Base-by-base conservation (phyloP, 129 eudicot genomes). In the Logfia minima region DNA sequence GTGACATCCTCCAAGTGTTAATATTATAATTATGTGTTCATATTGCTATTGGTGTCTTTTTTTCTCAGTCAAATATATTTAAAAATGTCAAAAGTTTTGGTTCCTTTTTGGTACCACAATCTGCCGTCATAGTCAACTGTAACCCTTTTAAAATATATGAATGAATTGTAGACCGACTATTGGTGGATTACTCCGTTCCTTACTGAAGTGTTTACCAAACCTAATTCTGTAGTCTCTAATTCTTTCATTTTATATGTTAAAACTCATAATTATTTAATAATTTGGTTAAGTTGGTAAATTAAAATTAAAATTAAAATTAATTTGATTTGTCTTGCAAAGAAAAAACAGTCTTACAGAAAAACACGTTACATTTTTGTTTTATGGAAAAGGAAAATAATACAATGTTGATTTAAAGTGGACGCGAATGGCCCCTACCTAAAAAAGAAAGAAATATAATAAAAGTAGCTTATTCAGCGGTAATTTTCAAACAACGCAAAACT, bases 381-480 rank as follows among this genome's bases (percentile, higher is more conserved):
- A 37, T 37, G 7, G 41, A 37, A 37, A 7, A 37, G 7, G 9
- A 37, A 37, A 39, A 39, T 2, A 1, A 39, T 39, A 39, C 11
- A 8, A 39, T 34, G 6, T 6, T 41, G 48, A 41, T 41, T 9
- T 8, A 8, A 8, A 8, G 62, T 24, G 35, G 35, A 26, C 68
- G 68, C 13, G 22, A 21, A 56, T 68, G 41, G 41, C 24, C 43
- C 63, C 55, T 17, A 55, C 61, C 21, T 59, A 26, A 13, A 3
- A n/a, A 18, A 26, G 7, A 1, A n/a, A 28, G 51, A 51, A 26
- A 61, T 21, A 4, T 3, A 56, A 37, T 4, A 17, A 23, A 74
- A 74, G 72, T 29, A 48, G 65, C 72, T 75, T 75, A 24, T n/a
- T n/a, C 18, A 59, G 82, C 43, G n/a, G 58, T 75, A 45, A 9